Conservation (phyloP, 1,284 basidiomycete species). For the Ustilago bromivora region DNA sequence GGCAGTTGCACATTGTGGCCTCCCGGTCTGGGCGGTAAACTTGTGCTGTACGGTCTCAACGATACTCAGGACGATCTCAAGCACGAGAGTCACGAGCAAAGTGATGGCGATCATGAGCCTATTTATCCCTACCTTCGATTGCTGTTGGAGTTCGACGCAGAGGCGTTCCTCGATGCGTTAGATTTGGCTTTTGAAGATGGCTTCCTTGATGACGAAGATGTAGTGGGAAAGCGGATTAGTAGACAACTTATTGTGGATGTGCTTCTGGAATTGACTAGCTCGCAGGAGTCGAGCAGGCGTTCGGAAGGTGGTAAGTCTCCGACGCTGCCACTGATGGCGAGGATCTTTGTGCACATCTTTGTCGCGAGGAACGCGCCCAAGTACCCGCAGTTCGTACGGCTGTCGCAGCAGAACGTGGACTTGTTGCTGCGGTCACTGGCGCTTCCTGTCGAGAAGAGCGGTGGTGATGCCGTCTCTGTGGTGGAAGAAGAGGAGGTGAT, state of each 20-base stretch:
- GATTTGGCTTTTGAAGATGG: slow-evolving; percentile 95
- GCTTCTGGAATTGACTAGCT: slow-evolving; percentile 78
- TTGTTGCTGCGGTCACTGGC: slow-evolving; percentile 83
- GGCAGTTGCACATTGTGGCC: slow-evolving; percentile 86
- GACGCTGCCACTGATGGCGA: slow-evolving; percentile 27
- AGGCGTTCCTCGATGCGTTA: slow-evolving; percentile 91
- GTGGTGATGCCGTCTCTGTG: not conserved
- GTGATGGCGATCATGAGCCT: slow-evolving; percentile 74
- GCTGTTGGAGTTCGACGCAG: slow-evolving; percentile 88
- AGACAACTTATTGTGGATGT: slow-evolving; percentile 87
- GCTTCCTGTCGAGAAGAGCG: slow-evolving; percentile 78
- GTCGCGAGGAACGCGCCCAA: slow-evolving; percentile 96
- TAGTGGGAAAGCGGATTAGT: slow-evolving; percentile 71
- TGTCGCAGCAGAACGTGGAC: slow-evolving; percentile 79
- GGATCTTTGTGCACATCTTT: slow-evolving; percentile 91
- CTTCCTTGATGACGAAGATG: slow-evolving; percentile 82
- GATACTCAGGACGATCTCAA: slow-evolving; percentile 64
- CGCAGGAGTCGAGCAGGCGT: not conserved
- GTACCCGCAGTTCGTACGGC: slow-evolving; percentile 87
- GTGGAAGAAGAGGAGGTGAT: slow-evolving; percentile 12
- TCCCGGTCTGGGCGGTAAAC: slow-evolving; percentile 76
- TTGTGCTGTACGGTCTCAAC: slow-evolving; percentile 74
- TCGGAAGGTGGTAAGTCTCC: slow-evolving; percentile 6
- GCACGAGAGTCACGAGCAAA: slow-evolving; percentile 71
- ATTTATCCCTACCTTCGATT: slow-evolving; percentile 87